phyloP scores from a whole-genome alignment of 2,329 filamentous ascomycete genomes.

The Dactylellina cionopaga region DNA sequence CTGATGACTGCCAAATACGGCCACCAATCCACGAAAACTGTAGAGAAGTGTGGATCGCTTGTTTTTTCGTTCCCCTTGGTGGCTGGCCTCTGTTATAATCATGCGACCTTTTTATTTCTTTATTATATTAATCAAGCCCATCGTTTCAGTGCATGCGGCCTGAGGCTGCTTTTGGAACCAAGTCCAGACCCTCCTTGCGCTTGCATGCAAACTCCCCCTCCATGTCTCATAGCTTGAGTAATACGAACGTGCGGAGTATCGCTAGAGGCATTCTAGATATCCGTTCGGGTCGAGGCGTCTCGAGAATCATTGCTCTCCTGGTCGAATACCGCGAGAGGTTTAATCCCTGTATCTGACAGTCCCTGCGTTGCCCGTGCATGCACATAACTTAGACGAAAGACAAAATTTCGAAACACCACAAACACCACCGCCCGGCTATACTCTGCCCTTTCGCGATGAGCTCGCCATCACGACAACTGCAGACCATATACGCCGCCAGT shows the following conservation, averaged over 20 bases:
- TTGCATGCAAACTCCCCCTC: background rate
- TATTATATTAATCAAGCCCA: no score
- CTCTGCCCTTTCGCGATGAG: background rate
- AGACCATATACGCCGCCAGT: background rate
- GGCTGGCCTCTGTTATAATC: constrained; percentile 22
- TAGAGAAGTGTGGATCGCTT: constrained; percentile 1
- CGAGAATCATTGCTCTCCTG: constrained; percentile 28
- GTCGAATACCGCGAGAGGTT: constrained; percentile 38
- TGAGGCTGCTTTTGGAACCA: constrained; percentile 7
- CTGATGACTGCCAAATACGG: background rate
- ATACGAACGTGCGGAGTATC: constrained; percentile 5
- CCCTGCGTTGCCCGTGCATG: constrained; percentile 29
- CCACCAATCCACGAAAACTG: no score
- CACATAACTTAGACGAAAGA: constrained; percentile 17
- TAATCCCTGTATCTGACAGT: constrained; percentile 3
- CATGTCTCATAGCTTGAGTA: no score
- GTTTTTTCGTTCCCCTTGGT: background rate
- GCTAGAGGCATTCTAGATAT: background rate
- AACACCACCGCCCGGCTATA: no score
- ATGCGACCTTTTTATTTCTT: constrained; percentile 23
- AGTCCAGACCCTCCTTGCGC: constrained; percentile 22
- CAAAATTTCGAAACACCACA: constrained; percentile 27
- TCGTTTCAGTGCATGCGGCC: constrained; percentile 19
- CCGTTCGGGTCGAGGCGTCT: constrained; percentile 25
- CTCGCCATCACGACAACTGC: background rate